Conservation (phyloP, 139 green algal species). For the Volvox reticuliferus region DNA sequence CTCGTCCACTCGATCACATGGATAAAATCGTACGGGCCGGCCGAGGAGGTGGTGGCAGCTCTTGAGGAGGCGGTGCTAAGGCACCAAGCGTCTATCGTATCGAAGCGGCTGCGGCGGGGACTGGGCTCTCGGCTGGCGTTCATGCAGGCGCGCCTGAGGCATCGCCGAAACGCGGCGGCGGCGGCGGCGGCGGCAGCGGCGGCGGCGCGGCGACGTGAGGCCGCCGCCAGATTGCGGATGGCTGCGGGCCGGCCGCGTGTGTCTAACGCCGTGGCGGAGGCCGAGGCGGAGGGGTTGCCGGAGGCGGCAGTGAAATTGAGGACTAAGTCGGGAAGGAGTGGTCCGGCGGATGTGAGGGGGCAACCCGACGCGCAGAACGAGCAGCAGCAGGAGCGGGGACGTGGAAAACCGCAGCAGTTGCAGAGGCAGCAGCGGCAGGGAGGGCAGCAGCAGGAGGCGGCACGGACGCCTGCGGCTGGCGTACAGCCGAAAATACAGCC, state of each 20-base stretch:
- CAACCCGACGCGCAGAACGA: neutral
- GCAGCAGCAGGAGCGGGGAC: neutral
- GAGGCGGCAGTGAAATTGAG: too few relatives aligned
- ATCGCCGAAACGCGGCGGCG: neutral
- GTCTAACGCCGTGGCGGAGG: too few relatives aligned
- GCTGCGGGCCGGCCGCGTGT: too few relatives aligned
- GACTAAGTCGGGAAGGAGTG: too few relatives aligned
- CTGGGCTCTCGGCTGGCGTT: neutral
- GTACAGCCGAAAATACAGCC: neutral
- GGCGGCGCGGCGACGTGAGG: neutral
- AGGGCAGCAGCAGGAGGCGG: neutral
- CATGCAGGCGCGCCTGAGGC: neutral
- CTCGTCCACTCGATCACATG: neutral
- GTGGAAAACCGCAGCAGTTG: neutral
- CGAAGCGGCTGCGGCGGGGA: neutral
- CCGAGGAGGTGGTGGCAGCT: neutral
- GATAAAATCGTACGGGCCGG: neutral
- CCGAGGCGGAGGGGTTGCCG: too few relatives aligned
- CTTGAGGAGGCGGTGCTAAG: slow-evolving; percentile 22
- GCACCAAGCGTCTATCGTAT: neutral
- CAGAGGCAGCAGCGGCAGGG: neutral
- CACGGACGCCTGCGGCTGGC: too few relatives aligned
- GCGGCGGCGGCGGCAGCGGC: neutral
- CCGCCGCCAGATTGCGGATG: neutral
- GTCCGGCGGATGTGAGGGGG: too few relatives aligned